Percentiles rank a stretch among this genome's conserved stretches.
Evolutionary conservation across 306 rosid genomes (phyloP).

Genomic region (Lathyrus tuberosus): DNA sequence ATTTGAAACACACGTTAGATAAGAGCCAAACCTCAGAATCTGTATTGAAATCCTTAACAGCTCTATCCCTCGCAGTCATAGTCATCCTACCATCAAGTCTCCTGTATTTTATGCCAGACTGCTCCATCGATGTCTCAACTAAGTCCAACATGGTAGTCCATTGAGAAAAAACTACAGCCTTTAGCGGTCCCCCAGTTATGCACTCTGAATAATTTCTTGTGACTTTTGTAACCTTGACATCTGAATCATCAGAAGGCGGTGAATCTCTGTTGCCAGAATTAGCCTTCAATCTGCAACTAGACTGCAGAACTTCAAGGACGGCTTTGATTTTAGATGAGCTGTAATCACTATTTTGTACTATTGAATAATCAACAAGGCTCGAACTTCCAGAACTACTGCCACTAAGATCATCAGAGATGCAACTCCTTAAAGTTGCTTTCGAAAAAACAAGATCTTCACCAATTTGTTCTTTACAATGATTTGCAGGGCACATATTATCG

Average conservation of each 20-base stretch:
- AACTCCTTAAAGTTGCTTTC: conserved; percentile 71
- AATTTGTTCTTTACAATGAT: conserved; percentile 69
- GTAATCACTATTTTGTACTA: conserved; percentile 61
- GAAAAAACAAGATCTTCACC: conserved; percentile 75
- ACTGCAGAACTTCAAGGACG: conserved; percentile 73
- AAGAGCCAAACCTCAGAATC: conserved; percentile 80
- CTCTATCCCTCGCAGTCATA: conserved; percentile 75
- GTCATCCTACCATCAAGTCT: conserved; percentile 97
- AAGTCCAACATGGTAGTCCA: conserved; percentile 98
- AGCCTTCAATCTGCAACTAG: conserved; percentile 45
- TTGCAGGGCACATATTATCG: conserved; percentile 79
- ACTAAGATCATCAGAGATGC: conserved; percentile 65
- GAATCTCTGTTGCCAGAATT: conserved; percentile 45
- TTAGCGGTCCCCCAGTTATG: conserved; percentile 57
- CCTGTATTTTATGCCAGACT: conserved; percentile 59
- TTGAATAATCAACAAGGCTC: conserved; percentile 53
- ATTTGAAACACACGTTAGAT: conserved; percentile 30
- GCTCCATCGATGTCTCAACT: conserved; percentile 62
- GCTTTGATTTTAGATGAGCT: conserved; percentile 91
- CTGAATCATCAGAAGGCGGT: conserved; percentile 44
- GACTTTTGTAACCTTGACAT: conserved; percentile 46
- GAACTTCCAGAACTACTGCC: conserved; percentile 49
- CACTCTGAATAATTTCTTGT: conserved; percentile 52
- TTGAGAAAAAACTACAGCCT: conserved; percentile 89
- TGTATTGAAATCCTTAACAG: conserved; percentile 82